Evolutionary conservation across 345 rosid species (phyloP).

Genomic region (Microcos paniculata): DNA sequence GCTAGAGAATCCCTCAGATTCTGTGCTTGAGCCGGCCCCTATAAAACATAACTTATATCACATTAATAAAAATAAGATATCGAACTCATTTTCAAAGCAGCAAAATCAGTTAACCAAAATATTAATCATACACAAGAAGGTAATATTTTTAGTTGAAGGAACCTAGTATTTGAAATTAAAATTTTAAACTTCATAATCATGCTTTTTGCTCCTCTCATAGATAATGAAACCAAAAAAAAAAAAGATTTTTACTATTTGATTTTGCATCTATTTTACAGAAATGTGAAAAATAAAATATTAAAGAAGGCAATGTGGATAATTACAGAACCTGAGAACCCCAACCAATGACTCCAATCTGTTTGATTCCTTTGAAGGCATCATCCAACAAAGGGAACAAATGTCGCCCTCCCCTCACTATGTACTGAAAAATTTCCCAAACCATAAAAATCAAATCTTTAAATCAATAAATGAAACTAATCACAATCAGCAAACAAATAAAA

Average conservation of each 20-base stretch:
- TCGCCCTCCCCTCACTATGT: conserved; percentile 51
- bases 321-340: conserved; percentile 52
- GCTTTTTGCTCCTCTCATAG: no score
- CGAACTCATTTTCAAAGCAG: not conserved
- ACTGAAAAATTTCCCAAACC: conserved; percentile 22
- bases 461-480: not conserved
- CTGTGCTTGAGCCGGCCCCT: conserved; percentile 37
- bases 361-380: conserved; percentile 46
- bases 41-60: not conserved
- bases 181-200: not conserved
- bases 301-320: not conserved
- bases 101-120: not conserved
- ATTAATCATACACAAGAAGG: not conserved
- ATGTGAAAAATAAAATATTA: not conserved
- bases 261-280: not conserved
- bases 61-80: not conserved
- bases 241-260: not conserved
- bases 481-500: not conserved
- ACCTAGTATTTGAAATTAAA: not conserved
- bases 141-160: not conserved
- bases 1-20: conserved; percentile 44
- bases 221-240: not conserved
- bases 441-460: not conserved
- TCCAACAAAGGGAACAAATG: conserved; percentile 45
- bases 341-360: conserved; percentile 52